phyloP scores from a whole-genome alignment of 148 eudicot genomes.

The Polygonum aviculare region DNA sequence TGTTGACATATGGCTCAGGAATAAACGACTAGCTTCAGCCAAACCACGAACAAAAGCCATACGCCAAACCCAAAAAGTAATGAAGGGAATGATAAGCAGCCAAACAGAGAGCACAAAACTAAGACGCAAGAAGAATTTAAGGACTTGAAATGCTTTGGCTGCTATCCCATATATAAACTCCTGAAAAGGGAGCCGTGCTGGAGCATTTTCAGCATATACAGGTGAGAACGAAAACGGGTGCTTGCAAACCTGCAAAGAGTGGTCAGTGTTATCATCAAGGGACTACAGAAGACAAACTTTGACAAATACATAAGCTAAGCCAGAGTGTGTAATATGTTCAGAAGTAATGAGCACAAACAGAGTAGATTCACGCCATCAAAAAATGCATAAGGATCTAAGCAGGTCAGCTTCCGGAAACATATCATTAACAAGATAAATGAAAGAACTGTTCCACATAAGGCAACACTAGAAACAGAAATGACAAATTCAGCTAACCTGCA shows the following conservation, averaged over 20 bases:
- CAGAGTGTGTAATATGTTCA: neutral
- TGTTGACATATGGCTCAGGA: conserved; percentile 72
- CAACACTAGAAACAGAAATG: neutral
- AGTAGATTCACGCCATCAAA: neutral
- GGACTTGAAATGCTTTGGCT: conserved; percentile 74
- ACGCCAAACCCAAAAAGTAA: conserved; percentile 98
- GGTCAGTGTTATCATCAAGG: neutral
- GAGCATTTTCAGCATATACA: conserved; percentile 90
- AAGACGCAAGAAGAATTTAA: conserved; percentile 86
- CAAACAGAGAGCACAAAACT: conserved; percentile 92
- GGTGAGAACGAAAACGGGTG: conserved; percentile 94
- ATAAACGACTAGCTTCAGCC: conserved; percentile 72
- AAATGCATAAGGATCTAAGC: neutral
- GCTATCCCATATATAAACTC: conserved; percentile 87
- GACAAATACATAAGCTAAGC: neutral
- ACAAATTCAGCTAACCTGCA: neutral
- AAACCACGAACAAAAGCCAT: conserved; percentile 80
- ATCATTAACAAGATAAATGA: neutral
- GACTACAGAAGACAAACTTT: neutral
- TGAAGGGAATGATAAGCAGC: conserved; percentile 90
- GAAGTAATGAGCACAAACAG: neutral
- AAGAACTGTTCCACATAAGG: neutral
- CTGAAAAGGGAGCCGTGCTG: conserved; percentile 78
- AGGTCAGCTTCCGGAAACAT: neutral
- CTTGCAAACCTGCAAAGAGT: conserved; percentile 78